These are phyloP conservation scores for Barnettozyma wickerhamii DNA, from an alignment of 805 yeast genomes.

Conservation along the genomic window DNA sequence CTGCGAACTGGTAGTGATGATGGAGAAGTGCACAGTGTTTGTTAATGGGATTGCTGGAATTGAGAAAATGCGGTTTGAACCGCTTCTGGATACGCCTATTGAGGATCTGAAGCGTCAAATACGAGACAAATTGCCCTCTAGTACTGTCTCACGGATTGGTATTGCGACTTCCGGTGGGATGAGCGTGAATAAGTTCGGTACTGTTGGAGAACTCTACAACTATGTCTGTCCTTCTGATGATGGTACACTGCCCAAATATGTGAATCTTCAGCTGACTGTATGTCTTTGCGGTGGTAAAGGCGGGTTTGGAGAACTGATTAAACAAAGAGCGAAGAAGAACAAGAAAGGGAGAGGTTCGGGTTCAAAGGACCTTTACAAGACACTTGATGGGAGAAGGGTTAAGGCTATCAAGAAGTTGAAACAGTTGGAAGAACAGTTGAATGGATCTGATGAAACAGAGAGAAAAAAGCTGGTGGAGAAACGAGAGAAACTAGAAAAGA, in stretches of 20 bases:
- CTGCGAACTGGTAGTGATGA: too few relatives aligned
- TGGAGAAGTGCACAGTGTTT: slow-evolving; percentile 11
- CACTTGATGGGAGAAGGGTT: slow-evolving; percentile 38
- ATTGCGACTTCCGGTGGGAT: slow-evolving; percentile 16
- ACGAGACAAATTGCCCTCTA: slow-evolving; percentile 8
- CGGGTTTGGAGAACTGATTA: slow-evolving; percentile 41
- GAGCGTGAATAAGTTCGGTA: slow-evolving; percentile 6
- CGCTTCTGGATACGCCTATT: slow-evolving; percentile 1
- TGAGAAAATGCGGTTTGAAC: slow-evolving; percentile 10
- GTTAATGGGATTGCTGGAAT: slow-evolving; percentile 17
- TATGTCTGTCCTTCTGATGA: background rate
- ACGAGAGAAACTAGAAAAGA: slow-evolving; percentile 31
- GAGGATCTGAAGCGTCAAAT: slow-evolving; percentile 5
- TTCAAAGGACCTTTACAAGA: slow-evolving; percentile 32
- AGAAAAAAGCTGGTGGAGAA: slow-evolving; percentile 28
- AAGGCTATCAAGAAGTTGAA: slow-evolving; percentile 33
- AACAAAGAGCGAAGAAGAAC: slow-evolving; percentile 34
- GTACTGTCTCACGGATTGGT: slow-evolving; percentile 1
- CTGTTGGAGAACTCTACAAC: slow-evolving; percentile 10
- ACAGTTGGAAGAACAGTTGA: slow-evolving; percentile 29
- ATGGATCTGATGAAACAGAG: slow-evolving; percentile 16
- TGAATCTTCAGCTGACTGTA: slow-evolving; percentile 30
- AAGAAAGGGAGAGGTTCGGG: slow-evolving; percentile 20
- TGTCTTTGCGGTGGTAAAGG: slow-evolving; percentile 50
- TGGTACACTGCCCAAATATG: background rate